Evolutionary conservation across 495 filamentous ascomycete species (phyloP), one percentile per base, ranked within the genome.

Genomic region (Penicillium longicatenatum): DNA sequence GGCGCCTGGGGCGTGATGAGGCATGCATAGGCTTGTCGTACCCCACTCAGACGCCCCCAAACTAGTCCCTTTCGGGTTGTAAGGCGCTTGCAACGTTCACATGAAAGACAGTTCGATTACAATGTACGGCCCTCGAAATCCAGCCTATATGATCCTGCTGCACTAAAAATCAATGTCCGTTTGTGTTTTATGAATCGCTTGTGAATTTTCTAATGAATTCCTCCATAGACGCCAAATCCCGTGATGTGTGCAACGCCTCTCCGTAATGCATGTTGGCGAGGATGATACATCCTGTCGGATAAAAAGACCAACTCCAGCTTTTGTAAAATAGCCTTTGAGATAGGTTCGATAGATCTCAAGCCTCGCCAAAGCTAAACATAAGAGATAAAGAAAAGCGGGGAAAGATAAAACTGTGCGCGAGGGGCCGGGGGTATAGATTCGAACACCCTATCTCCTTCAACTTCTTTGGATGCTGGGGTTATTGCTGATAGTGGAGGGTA

Each of bases 1-100:
- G 57, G 67, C 67, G 67, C 67, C 62, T 60, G 59, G 61, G 61
- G 57, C 64, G 67, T 70, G 67, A 70, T 57, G 67, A 60, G 37
- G 51, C 58, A 64, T 60, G 61, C 61, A 67, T 62, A 53, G 33
- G 24, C 45, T 48, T 37, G 19, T 21, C 37, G 12, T 52, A 59
- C 58, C 31, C 65, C 65, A 64, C 65, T 68, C 65, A 56, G 48
- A 59, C 46, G 60, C 58, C 55, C 61, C 52, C 59, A 60, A 49
- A 50, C 63, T 66, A 62, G 29, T 45, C 64, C 54, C 11, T 31
- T 59, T 62, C 44, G 35, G 62, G 58, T 44, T 47, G 50, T 54
- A 45, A 26, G 64, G 64, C 63, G 64, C 64, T 64, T 57, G 54
- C 50, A 51, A 11, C 3, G 33, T 14, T 52, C 30, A 48, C 43